Base-by-base conservation (phyloP, 2,329 filamentous ascomycete species). In the Pleurostoma richardsiae region DNA sequence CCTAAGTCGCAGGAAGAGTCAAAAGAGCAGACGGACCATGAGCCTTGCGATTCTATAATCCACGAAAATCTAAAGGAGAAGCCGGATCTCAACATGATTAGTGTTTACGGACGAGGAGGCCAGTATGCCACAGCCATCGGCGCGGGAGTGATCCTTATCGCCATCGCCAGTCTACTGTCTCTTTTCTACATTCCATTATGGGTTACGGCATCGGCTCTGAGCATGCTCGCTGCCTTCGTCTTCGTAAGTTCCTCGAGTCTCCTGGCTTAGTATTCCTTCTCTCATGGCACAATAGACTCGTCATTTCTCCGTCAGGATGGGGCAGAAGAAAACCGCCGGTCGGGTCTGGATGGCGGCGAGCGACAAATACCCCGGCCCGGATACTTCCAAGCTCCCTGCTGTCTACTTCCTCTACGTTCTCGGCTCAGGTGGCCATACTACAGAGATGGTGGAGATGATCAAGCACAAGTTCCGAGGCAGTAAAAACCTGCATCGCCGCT, bases 381-480 rank as follows among this genome's bases (percentile, higher is more conserved):
- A 54, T 11, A 46, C 45, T 3, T 46, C 36, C 5, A 30, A 39
- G 27, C 51, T 59, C 19, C 60, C 58, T 4, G 54, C 57, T 4
- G 67, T 68, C 29, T 79, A 91, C 64, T 72, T 90, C 45, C 73
- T 95, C 30, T 79, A 95, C 52, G 84, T 97, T 29, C 85, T 97
- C 28, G 94, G 94, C 44, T 95, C 88, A 3, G 94, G 94, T 30
- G 94, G 94, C 1, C 94, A 99, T 68, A 96, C 94, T 1, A 85
- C 90, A 42, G 94, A 99, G 67, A 95, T 99, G 87, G 76, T 96
- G 52, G 83, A 86, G 59, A 87, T 96, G 72, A 80, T 99, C 56
- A 72, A 74, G 47, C 71, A 74, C 55, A 79, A 77, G 54, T 79
- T 78, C 59, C 73, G 71, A 48, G 67, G 68, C 38, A 74, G 72